Evolutionary conservation across 306 rosid species (phyloP), one percentile per base, ranked within the genome.

Genomic region (Rubus parviflorus): DNA sequence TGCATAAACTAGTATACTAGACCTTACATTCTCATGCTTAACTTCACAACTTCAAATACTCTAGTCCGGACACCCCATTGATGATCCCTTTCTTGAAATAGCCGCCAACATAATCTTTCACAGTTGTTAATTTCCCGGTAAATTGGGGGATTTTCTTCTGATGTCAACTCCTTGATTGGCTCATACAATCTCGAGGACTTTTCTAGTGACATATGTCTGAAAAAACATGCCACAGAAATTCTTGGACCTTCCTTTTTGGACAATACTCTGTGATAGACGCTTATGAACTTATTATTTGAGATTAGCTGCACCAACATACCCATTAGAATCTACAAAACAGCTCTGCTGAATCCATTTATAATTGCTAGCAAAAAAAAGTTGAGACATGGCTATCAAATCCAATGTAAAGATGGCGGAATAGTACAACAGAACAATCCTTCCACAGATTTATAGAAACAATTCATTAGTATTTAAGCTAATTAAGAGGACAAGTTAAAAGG

Each of bases 281-380:
- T 63, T 48, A 16, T 76, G 73, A 64, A 65, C 40, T 35, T 49
- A 56, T 65, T 61, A n/a, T 76, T 76, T 51, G 80, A 64, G 9
- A 76, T 41, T 63, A 76, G 68, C 80, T 76, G 65, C 51, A 76
- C 7, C 16, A 52, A 42, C 6, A 6, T 42, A 42, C 45, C 45
- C 47, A 45, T 53, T 19, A 19, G 25, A 2, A 19, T 17, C 20
- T 19, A 8, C 60, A 53, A 19, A 7, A n/a, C 17, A 53, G 22
- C 12, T 53, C 22, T 53, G 17, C 1, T 7, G 8, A 7, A 43
- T 43, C 8, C 1, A 45, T 45, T 7, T 45, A 45, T 45, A 8
- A 45, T 8, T 45, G 47, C 6, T 45, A 0, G 12, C 11, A 45
- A 45, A 8, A n/a, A n/a, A n/a, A n/a, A n/a, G n/a, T n/a, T n/a